These are phyloP conservation scores for Anthoceros angustus DNA, from an alignment of 225 moss, liverwort and hornwort genomes.

Conservation along the genomic window DNA sequence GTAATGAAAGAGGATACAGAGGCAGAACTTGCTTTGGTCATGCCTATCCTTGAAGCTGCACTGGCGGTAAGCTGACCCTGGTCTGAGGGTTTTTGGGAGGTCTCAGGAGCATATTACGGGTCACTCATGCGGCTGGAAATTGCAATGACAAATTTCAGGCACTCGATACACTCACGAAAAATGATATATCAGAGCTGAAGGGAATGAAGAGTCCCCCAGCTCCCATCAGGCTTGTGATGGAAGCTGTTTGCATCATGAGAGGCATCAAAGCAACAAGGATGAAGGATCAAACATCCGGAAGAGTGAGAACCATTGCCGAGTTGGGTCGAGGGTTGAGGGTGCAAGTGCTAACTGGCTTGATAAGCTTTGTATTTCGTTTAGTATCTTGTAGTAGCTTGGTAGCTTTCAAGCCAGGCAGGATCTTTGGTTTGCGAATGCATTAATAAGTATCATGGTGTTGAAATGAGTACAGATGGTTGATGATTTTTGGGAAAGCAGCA, in stretches of 20 bases:
- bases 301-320: constrained; percentile 20
- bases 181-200: constrained; percentile 83
- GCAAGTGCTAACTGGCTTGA: no score
- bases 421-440: no score
- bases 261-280: constrained; percentile 77
- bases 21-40: constrained; percentile 59
- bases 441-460: no score
- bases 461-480: constrained; percentile 70
- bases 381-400: constrained; percentile 34
- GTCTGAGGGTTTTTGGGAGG: no score
- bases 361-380: constrained; percentile 23
- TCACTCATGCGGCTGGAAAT: no score
- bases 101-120: no score
- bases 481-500: constrained; percentile 88
- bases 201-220: constrained; percentile 90
- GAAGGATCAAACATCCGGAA: constrained; percentile 85
- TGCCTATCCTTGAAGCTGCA: constrained; percentile 66
- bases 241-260: constrained; percentile 89
- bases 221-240: constrained; percentile 80
- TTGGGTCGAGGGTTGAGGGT: not conserved
- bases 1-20: constrained; percentile 77
- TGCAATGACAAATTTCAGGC: no score
- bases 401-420: no score
- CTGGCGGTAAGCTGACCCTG: no score
- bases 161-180: constrained; percentile 79